phyloP scores from a whole-genome alignment of 345 rosid genomes.

The Eucalyptus leucophloia region DNA sequence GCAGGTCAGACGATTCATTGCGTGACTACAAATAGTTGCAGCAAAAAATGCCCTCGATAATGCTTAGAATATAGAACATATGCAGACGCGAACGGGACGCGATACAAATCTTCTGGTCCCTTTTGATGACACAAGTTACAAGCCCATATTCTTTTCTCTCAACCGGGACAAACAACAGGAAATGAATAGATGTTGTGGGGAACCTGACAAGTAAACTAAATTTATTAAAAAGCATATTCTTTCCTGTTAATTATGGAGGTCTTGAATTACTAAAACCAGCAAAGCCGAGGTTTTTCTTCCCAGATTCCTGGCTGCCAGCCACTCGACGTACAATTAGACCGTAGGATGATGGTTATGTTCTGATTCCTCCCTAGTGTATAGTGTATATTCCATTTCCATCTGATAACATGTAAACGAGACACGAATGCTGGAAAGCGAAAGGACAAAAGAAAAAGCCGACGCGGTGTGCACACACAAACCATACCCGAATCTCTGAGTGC shows the following conservation, averaged over 20 bases:
- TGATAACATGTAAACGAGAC: background rate
- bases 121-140: background rate
- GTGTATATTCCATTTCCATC: slow-evolving; percentile 10
- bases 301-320: background rate
- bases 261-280: background rate
- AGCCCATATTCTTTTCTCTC: background rate
- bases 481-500: slow-evolving; percentile 65
- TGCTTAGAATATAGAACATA: background rate
- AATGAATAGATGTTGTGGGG: background rate
- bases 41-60: background rate
- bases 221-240: background rate
- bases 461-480: background rate
- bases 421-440: background rate
- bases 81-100: background rate
- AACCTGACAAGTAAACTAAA: background rate
- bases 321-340: background rate
- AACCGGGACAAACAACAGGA: background rate
- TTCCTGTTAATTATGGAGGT: background rate
- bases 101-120: background rate
- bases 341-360: background rate
- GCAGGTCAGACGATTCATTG: background rate
- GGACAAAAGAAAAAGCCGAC: background rate
- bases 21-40: background rate
- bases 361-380: slow-evolving; percentile 5
- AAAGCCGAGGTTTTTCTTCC: background rate